Evolutionary conservation across 2,329 filamentous ascomycete species (phyloP).

Genomic region (Aspergillus sp.): DNA sequence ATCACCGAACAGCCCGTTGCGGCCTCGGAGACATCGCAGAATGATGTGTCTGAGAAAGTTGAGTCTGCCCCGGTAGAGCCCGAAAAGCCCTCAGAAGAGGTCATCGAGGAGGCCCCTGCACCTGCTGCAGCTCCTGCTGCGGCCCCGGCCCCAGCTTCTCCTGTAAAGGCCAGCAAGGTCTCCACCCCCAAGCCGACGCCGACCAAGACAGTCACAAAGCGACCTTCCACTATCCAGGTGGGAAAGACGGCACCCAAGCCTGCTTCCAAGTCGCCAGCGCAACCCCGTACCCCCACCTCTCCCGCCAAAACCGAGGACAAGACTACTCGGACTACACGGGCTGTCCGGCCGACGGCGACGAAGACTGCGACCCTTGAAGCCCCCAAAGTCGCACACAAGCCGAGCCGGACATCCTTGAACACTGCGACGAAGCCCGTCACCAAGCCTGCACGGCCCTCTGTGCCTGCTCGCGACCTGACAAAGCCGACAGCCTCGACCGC

Average conservation of each 20-base stretch:
- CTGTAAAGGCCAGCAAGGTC: slow-evolving; percentile 4
- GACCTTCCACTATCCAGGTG: slow-evolving; percentile 35
- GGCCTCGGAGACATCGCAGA: slow-evolving; percentile 13
- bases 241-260: slow-evolving; percentile 26
- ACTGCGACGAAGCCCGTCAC: slow-evolving; percentile 29
- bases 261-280: slow-evolving; percentile 23
- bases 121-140: slow-evolving; percentile 10
- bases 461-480: slow-evolving; percentile 31
- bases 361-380: slow-evolving; percentile 35
- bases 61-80: slow-evolving; percentile 8
- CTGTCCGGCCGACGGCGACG: slow-evolving; percentile 30
- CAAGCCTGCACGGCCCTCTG: slow-evolving; percentile 32
- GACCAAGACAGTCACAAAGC: slow-evolving; percentile 32
- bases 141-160: slow-evolving; percentile 7
- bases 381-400: slow-evolving; percentile 33
- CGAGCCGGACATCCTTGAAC: slow-evolving; percentile 36
- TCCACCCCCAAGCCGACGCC: slow-evolving; percentile 23
- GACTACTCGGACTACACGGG: slow-evolving; percentile 20
- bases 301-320: slow-evolving; percentile 24
- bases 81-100: slow-evolving; percentile 16
- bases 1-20: slow-evolving; percentile 17
- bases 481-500: slow-evolving; percentile 28
- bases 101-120: slow-evolving; percentile 21
- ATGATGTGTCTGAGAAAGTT: slow-evolving; percentile 12
- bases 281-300: slow-evolving; percentile 25